Evolutionary conservation across 164 flowering plant species (phyloP), one percentile per base, ranked within the genome.

Genomic region (Chimonanthus praecox): DNA sequence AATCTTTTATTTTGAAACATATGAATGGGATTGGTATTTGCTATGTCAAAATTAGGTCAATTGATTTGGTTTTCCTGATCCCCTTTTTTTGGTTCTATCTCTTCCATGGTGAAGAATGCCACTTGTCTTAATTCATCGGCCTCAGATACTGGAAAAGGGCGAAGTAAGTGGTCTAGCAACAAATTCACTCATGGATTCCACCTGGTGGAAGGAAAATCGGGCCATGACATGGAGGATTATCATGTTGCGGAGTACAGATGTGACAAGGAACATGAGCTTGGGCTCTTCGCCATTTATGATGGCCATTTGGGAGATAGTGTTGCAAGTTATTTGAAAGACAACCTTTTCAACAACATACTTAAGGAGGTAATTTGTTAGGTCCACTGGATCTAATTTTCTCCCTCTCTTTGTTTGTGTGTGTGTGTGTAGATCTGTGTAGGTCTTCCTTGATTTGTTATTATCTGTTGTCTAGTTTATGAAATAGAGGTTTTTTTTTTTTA

Each of bases 141-240:
- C 3, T 54, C 86, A 0, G 85, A 86, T 54, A 80, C 86, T 33
- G 92, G 92, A 3, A 89, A 89, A 81, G 93, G 93, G 68, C 75
- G 75, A 71, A 83, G 89, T 62, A 83, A 82, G 73, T 68, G 80
- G 6, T 83, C 87, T 0, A 73, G 74, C 70, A 83, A 76, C 54
- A 76, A 50, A 62, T 83, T 88, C 43, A 64, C 75, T 1, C 87
- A 87, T 77, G 93, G 91, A 4, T 89, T 86, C 73, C 85, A 85
- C 72, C 79, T 89, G 60, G 89, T 89, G 50, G 84, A 89, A 83
- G 92, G 92, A 5, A 83, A 83, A 75, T 78, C 90, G 4, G 87
- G 87, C 20, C 93, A 89, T 75, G 83, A 83, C 73, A 89, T 89
- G 93, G 93, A 89, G 75, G 93, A 89, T 69, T 89, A 86, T 71